Evolutionary conservation across 495 filamentous ascomycete genomes (phyloP).

Genomic region (Patellaria atrata): DNA sequence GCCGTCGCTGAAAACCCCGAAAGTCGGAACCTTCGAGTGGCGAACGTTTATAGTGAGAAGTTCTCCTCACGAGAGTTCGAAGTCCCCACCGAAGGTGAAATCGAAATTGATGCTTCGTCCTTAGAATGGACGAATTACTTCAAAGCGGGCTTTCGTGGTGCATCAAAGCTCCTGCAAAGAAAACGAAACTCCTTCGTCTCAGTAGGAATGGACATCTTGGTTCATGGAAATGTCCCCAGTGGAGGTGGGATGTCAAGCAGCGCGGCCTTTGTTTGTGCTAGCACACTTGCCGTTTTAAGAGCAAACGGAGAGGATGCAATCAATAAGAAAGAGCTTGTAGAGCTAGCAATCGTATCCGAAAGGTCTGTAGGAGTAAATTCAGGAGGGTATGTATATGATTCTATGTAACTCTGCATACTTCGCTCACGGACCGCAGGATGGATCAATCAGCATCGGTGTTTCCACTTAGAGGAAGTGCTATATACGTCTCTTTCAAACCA

Average conservation of each 20-base stretch:
- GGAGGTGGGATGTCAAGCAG: slow-evolving; percentile 88
- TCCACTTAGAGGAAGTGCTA: slow-evolving; percentile 64
- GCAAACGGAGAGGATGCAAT: slow-evolving; percentile 70
- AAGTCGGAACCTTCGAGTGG: slow-evolving; percentile 44
- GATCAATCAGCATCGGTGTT: slow-evolving; percentile 98
- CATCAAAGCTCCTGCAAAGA: slow-evolving; percentile 62
- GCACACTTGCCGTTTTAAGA: slow-evolving; percentile 72
- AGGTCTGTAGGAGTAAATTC: slow-evolving; percentile 91
- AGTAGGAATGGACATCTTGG: slow-evolving; percentile 70
- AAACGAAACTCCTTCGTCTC: slow-evolving; percentile 49
- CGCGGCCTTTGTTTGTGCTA: slow-evolving; percentile 86
- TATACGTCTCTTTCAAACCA: slow-evolving; percentile 84
- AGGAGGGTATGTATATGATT: slow-evolving; percentile 52
- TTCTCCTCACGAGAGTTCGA: slow-evolving; percentile 66
- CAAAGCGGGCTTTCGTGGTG: slow-evolving; percentile 75
- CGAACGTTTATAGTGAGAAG: slow-evolving; percentile 63
- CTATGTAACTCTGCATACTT: background rate
- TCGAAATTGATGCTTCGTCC: slow-evolving; percentile 27
- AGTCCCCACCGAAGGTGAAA: slow-evolving; percentile 37
- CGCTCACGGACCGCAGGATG: slow-evolving; percentile 42
- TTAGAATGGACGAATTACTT: slow-evolving; percentile 98
- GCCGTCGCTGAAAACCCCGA: slow-evolving; percentile 53
- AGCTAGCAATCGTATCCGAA: slow-evolving; percentile 87
- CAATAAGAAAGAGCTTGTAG: slow-evolving; percentile 77
- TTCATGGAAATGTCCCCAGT: slow-evolving; percentile 82